Base-by-base conservation (phyloP, 2,329 filamentous ascomycete genomes). In the Elsinoe necatrix region DNA sequence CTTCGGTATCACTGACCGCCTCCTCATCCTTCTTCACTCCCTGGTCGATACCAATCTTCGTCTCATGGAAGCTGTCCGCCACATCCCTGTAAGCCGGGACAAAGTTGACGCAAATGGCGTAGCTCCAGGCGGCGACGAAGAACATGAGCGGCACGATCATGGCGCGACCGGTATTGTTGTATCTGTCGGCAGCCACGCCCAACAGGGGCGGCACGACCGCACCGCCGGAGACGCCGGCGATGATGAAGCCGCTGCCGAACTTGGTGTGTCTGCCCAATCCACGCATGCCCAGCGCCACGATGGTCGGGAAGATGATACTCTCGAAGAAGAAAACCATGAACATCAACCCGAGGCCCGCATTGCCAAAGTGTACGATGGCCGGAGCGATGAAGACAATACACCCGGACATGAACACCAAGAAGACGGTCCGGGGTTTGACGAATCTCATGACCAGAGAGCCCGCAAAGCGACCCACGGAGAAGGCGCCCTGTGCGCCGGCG, bases 291-390 rank as follows among this genome's bases (percentile, higher is more conserved):
- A 93, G 78, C 2, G 87, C 83, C 62, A 90, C 89, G 59, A 93
- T 84, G 1, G 91, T 83, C 0, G 90, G 89, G 76, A 88, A 95
- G 63, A 89, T 81, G 54, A 89, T 88, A 0, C 85, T 87, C 68
- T 92, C 88, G 65, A 87, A 89, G 69, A 95, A 89, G 62, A 89
- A 84, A 61, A 87, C 86, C 25, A 91, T 64, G 37, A 84, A 75
- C 1, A 87, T 73, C 61, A 88, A 84, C 9, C 63, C 50, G 57
- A 83, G 75, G 14, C 78, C 78, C 0, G 73, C 70, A 56, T 77
- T 75, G 27, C 76, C 78, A 14, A 66, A 68, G n/a, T 77, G 74
- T 4, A 72, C 76, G 57, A 83, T 80, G 9, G 77, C 68, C 0
- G 77, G 74, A 4, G 78, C 71, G 54, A 77, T 71, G 62, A 88